phyloP scores from a whole-genome alignment of 176 grass and related monocot genomes.

The Musa acuminata region DNA sequence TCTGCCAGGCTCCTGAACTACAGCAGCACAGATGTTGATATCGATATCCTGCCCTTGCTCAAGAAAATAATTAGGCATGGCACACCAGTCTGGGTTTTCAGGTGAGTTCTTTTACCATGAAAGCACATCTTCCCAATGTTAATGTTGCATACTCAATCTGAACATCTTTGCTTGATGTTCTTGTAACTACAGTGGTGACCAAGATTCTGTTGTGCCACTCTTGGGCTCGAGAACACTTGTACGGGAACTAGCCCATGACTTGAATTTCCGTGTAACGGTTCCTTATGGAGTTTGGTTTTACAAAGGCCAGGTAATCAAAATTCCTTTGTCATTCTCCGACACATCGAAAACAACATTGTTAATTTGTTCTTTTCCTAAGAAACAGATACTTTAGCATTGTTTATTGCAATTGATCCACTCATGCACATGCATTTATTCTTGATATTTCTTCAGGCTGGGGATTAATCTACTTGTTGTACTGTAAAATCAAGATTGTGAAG shows the following conservation, averaged over 20 bases:
- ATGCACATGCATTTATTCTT: no score
- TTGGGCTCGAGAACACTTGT: conserved; percentile 83
- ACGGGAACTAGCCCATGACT: conserved; percentile 64
- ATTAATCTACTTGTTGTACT: neutral
- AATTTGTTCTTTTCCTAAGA: neutral
- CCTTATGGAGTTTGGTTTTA: conserved; percentile 76
- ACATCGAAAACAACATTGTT: neutral
- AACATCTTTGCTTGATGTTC: neutral
- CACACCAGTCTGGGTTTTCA: conserved; percentile 92
- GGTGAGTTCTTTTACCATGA: conserved; percentile 29
- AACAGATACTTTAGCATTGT: no score
- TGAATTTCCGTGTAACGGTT: conserved; percentile 63
- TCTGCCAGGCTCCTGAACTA: conserved; percentile 70
- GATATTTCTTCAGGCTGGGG: no score
- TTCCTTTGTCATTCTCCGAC: neutral
- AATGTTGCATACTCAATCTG: neutral
- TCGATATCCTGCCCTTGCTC: conserved; percentile 78
- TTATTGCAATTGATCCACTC: no score
- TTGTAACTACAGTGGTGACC: conserved; percentile 55
- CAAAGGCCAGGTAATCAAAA: conserved; percentile 57
- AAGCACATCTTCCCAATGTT: neutral
- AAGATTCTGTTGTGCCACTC: conserved; percentile 94
- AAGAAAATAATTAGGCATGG: conserved; percentile 67
- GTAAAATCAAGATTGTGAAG: neutral
- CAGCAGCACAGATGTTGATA: conserved; percentile 61